Base-by-base conservation (phyloP, 768 basidiomycete genomes). In the Trametes meyenii region DNA sequence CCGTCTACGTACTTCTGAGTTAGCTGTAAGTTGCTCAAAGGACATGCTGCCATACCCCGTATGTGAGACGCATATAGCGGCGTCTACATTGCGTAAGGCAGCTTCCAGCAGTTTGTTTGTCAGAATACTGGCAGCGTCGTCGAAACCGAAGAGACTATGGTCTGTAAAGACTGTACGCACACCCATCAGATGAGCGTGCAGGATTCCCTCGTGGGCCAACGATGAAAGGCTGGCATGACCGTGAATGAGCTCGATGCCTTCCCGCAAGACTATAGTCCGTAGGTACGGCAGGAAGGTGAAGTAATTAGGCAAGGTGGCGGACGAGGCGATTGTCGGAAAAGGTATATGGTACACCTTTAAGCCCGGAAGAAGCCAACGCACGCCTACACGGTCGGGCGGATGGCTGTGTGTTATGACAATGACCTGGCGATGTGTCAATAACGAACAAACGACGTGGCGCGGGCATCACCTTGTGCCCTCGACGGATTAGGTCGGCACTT, bases 331-430 rank as follows among this genome's bases (percentile, higher is more conserved):
- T 3, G 96, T 88, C 42, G 84, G 81, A 67, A 95, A 89, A 0
- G 97, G 97, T 49, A 98, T 83, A 75, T 98, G 86, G 76, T 98
- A 99, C 29, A 97, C 90, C 75, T 98, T 98, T 63, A 99, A 79
- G 12, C 83, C 82, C 10, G 92, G 92, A 0, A 90, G 74, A 0
- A 99, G 79, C 89, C 95, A 96, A 14, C 95, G 90, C 23, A 98
- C 78, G 7, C 96, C 96, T 50, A 89, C 86, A 26, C 96, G 88
- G 70, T 90, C 87, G 26, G 90, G 88, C 6, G 87, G 82, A 70
- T 96, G 93, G 61, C 90, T 87, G 71, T 99, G 97, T 0, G 96
- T 98, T 60, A 99, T 90, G 40, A 96, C 87, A 63, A 98, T 88
- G 57, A 99, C 94, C 93, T 95, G 61, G 6, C 11, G 24, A 43